Conservation (phyloP, 2,329 filamentous ascomycete species). For the Niveomyces coronatus region DNA sequence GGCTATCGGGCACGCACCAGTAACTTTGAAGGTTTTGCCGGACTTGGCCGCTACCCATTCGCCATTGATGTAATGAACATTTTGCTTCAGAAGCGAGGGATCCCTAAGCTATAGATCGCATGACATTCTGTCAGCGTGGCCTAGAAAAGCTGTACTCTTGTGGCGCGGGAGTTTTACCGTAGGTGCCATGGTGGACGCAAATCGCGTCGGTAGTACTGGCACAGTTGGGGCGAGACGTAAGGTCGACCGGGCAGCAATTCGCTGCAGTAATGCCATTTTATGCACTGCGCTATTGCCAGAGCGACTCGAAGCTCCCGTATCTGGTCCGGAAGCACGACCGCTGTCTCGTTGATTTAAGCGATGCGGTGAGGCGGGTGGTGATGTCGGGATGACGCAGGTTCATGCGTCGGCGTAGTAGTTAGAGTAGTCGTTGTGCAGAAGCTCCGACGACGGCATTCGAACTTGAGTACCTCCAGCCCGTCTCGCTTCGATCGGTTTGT, state of each 20-base stretch:
- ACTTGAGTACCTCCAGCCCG: slow-evolving; percentile 1
- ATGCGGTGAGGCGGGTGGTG: slow-evolving; percentile 2
- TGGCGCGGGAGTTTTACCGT: slow-evolving; percentile 23
- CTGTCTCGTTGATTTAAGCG: slow-evolving; percentile 3
- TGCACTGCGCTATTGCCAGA: neutral
- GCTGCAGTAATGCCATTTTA: slow-evolving; percentile 23
- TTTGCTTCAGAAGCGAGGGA: slow-evolving; percentile 71
- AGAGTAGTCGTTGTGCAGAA: neutral
- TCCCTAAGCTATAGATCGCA: slow-evolving; percentile 53
- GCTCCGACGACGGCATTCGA: neutral
- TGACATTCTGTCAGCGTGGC: neutral
- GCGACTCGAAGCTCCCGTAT: neutral
- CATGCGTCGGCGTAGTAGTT: neutral
- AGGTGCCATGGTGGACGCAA: slow-evolving; percentile 38
- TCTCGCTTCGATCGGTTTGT: no score
- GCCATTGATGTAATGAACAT: slow-evolving; percentile 79
- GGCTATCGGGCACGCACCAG: slow-evolving; percentile 35
- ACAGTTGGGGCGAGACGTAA: slow-evolving; percentile 21
- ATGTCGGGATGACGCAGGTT: slow-evolving; percentile 5
- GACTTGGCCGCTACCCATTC: slow-evolving; percentile 81
- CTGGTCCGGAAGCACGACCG: neutral
- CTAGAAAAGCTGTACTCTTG: neutral
- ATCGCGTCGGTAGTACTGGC: slow-evolving; percentile 21
- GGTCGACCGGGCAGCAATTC: slow-evolving; percentile 19
- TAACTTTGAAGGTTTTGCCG: slow-evolving; percentile 84